Evolutionary conservation across 169 alveolate species (phyloP).

Genomic region (Babesia bovis): DNA sequence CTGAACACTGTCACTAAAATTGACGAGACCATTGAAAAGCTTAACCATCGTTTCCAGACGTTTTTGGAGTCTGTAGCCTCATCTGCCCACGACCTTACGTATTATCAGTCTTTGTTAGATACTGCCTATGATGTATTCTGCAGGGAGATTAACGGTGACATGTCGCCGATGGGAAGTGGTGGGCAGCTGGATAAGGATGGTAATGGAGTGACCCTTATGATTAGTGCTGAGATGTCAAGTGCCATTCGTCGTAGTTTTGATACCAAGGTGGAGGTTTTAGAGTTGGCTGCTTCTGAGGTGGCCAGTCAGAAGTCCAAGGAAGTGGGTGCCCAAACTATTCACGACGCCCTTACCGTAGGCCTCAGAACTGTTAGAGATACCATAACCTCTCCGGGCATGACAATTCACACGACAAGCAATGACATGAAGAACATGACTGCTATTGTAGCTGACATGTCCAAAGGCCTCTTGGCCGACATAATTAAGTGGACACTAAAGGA

Average conservation of each 20-base stretch:
- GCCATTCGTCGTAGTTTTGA: conserved; percentile 41
- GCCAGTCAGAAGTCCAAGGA: conserved; percentile 37
- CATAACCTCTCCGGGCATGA: conserved; percentile 20
- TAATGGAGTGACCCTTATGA: neutral
- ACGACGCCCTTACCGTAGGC: conserved; percentile 25
- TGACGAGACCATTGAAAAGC: conserved; percentile 16
- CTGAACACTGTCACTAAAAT: neutral
- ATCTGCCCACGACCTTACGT: conserved; percentile 17
- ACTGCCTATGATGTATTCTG: conserved; percentile 22
- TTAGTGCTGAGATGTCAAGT: conserved; percentile 35
- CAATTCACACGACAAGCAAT: neutral
- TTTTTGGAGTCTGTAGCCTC: conserved; percentile 2
- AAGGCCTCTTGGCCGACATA: conserved; percentile 6
- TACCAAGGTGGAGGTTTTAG: conserved; percentile 29
- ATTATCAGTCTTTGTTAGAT: conserved; percentile 21
- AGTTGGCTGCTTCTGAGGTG: conserved; percentile 35
- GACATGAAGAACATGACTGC: conserved; percentile 32
- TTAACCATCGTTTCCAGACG: neutral
- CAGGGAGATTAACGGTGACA: conserved; percentile 22
- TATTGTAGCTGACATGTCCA: conserved; percentile 10
- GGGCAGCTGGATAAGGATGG: neutral
- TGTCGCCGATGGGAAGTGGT: neutral
- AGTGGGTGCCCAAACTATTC: conserved; percentile 22
- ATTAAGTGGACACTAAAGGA: conserved; percentile 13
- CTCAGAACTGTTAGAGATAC: neutral